Evolutionary conservation across 2,329 filamentous ascomycete genomes (phyloP).

Genomic region (Colletotrichum sp.): DNA sequence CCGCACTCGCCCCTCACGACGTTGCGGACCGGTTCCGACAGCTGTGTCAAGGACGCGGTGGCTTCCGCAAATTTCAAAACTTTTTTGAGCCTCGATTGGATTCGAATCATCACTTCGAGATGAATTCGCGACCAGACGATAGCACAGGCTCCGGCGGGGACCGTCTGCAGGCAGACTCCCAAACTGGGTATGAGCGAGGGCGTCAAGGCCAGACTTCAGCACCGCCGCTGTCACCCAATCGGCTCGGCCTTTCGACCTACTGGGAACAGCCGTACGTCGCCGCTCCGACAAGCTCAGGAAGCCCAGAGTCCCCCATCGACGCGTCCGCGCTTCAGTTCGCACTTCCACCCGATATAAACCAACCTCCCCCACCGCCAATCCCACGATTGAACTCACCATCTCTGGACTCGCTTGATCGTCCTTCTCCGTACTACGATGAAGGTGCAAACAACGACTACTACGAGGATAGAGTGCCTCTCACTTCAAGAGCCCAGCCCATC

Average conservation of each 20-base stretch:
- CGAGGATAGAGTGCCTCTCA: slow-evolving; percentile 64
- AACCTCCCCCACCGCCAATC: slow-evolving; percentile 20
- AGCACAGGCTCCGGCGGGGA: background rate
- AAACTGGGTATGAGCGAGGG: slow-evolving; percentile 7
- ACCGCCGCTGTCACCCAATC: slow-evolving; percentile 28
- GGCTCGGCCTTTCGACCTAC: slow-evolving; percentile 53
- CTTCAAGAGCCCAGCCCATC: slow-evolving; percentile 60
- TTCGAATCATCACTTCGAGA: slow-evolving; percentile 2
- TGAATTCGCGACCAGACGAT: slow-evolving; percentile 11
- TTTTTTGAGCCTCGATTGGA: background rate
- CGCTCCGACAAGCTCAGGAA: slow-evolving; percentile 38
- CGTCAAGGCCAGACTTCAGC: background rate
- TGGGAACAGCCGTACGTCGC: slow-evolving; percentile 55
- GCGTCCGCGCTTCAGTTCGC: slow-evolving; percentile 58
- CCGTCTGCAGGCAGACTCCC: slow-evolving; percentile 22
- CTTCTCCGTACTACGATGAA: slow-evolving; percentile 36
- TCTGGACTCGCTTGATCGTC: slow-evolving; percentile 34
- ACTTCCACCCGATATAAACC: slow-evolving; percentile 56
- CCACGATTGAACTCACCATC: slow-evolving; percentile 19
- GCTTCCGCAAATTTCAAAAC: background rate
- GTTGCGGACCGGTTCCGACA: background rate
- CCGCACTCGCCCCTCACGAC: background rate
- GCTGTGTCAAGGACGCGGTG: background rate
- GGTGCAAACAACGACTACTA: slow-evolving; percentile 45
- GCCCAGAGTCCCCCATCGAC: slow-evolving; percentile 57